Evolutionary conservation across 1,139 yeast species (phyloP), one percentile per base, ranked within the genome.

Genomic region (Lodderomyces metapsilosis): DNA sequence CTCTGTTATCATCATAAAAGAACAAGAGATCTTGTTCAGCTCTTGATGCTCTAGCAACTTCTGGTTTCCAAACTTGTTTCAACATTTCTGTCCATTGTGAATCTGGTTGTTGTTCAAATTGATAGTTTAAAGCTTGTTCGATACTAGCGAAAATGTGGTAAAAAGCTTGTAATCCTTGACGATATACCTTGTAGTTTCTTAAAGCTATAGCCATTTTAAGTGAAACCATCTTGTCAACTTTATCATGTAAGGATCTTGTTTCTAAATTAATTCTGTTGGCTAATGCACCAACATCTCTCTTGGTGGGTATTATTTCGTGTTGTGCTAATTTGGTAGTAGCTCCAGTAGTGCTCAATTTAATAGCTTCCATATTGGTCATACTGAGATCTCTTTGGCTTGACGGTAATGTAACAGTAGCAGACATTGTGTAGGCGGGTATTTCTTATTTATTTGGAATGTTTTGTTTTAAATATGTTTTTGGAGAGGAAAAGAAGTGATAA

Each of bases 151-250:
- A 88, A 10, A 85, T 80, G 56, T 84, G 91, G 62, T 84, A 88
- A 59, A 83, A 87, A 42, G 84, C 74, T 58, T 84, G 88, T 43
- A 87, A 68, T 13, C 92, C 94, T 60, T 87, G 95, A 60, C 94
- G 78, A 66, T 82, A 88, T 35, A 86, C 80, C 51, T 78, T 80
- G 36, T 83, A 78, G 57, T 87, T 91, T 56, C 89, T 73, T 46
- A 86, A 66, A 2, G 95, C 95, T 40, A 86, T 65, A 8, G 89
- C 88, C 52, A 87, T 72, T 59, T 83, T 82, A 42, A 85, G 64
- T 9, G 85, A 78, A 63, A 87, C 80, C 58, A 80, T 66, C 51
- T 84, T 82, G 60, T 87, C 80, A 45, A 86, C 80, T 51, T 76
- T 76, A 58, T 83, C 80, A 65, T 87, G 96, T 37, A 74, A 71